Base-by-base conservation (phyloP, 2,329 filamentous ascomycete species). In the Phaeosphaeria sp. region DNA sequence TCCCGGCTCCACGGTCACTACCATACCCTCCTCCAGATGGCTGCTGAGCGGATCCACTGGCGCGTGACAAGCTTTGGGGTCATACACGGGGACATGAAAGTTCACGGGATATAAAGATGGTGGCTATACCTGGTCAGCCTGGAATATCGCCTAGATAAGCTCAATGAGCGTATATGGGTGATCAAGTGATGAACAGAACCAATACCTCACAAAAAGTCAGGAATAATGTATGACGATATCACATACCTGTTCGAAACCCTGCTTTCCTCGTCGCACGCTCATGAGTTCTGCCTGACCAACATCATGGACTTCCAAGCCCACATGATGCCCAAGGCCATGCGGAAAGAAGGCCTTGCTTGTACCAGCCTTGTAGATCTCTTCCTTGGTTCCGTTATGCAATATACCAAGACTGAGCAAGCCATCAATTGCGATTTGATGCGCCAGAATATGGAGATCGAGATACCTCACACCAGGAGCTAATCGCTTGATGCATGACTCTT, bases 241-340 rank as follows among this genome's bases (percentile, higher is more conserved):
- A 22, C 64, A 58, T 60, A 73, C 71, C 62, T 73, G 68, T 36
- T 66, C 59, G 25, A 65, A 54, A 1, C 66, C 65, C 2, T 53
- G 58, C 50, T 72, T 68, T 9, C 60, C 65, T 48, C 62, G 65
- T 43, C 60, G 63, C 25, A 74, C 55, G 36, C 67, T 73, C 74
- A 77, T 76, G 15, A 77, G 54, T 41, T 74, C 69, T 13, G 64
- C 64, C 42, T 77, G 74, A 9, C 73, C 72, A 6, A 78, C 73
- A 65, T 97, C 93, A 75, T 97, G 93, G 1, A 93, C 96, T 74
- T 97, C 93, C 84, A 97, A 89, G 61, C 93, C 93, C 10, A 97
- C 82, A 74, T 96, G 94, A 77, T 97, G 93, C 0, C 93, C 93
- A 0, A 97, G 81, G 0, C 93, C 93, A 74, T 97, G 93, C 1